Evolutionary conservation across 306 rosid genomes (phyloP), one percentile per base, ranked within the genome.

Genomic region (Spatholobus suberectus): DNA sequence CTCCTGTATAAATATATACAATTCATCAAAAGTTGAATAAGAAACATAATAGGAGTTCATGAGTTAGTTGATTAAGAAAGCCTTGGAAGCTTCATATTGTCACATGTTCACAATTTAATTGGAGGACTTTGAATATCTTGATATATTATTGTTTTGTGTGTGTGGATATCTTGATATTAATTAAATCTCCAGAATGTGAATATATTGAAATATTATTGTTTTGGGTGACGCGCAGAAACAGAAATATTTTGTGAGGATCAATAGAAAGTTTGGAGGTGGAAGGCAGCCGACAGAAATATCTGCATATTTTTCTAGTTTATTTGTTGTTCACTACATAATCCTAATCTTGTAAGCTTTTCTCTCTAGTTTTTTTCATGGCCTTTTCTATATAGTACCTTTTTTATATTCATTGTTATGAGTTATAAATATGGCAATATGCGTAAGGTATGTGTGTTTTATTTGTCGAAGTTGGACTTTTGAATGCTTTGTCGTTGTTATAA

Each of bases 241-340:
- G 68, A 75, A 80, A 57, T 35, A 46, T 44, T 73, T 49, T 13
- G 80, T 51, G 55, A 80, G 44, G 52, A 87, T 87, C 88, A 85
- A 85, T 52, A n/a, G 57, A 38, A 87, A 87, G 78, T 87, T 87
- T 62, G 90, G 90, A 61, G 86, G 90, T 43, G 90, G 90, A 51
- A 84, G 23, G 51, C 27, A 69, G 76, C 90, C 90, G 1, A 87
- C 78, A 3, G 90, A n/a, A n/a, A n/a, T n/a, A n/a, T n/a, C n/a
- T n/a, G n/a, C n/a, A n/a, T n/a, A n/a, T n/a, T n/a, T n/a, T n/a
- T n/a, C n/a, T n/a, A n/a, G n/a, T n/a, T n/a, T 88, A 59, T 82
- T 86, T 54, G 51, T 82, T 61, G 88, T 87, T 9, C 90, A 87
- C 79, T 85, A 75, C 85, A 87, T 76, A 87, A 87, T 79, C 90